Base-by-base conservation (phyloP, 805 yeast species). In the Yarrowia deformans region DNA sequence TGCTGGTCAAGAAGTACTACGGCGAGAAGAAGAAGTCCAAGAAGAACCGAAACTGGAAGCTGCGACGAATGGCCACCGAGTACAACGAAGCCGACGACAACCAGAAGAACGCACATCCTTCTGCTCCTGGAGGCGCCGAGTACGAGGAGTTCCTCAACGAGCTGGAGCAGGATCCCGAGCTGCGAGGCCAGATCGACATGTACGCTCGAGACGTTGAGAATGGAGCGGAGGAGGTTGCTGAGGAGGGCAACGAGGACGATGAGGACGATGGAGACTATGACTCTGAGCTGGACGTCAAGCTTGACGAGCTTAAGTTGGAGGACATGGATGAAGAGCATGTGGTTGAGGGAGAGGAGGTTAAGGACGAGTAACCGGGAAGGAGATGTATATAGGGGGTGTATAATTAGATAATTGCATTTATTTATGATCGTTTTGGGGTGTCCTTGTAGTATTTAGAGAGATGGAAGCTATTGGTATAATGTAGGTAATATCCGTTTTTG, bases 1-100 rank as follows among this genome's bases (percentile, higher is more conserved):
- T 92, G 1, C 79, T 93, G 71, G 96, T 94, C 69, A 92, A 93
- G 92, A 92, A 93, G 77, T 86, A 88, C 79, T 94, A 93, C 82
- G 84, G 88, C 56, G 89, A 97, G 83, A 90, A 89, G 82, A 83
- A 87, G 58, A 87, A 85, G 81, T 89, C 87, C 81, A 81, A 85
- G 73, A 89, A 89, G 85, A 86, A 88, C 84, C 88, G 94, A 84
- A 83, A 84, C 79, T 91, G 97, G 97, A 91, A 90, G 81, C 87
- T 94, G 80, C 90, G 91, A 88, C 90, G 98, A 84, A 93, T 94
- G 97, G 98, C 98, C 46, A 90, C 85, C 77, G 98, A 95, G 81
- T 97, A 93, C 81, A 86, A 87, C 73, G 98, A 93, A 18, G 60
- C 55, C 8, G 69, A 69, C 48, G 73, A 70, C n/a, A 46, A 13